Evolutionary conservation across 768 basidiomycete species (phyloP), one percentile per base, ranked within the genome.

Genomic region (Pholiota molesta): DNA sequence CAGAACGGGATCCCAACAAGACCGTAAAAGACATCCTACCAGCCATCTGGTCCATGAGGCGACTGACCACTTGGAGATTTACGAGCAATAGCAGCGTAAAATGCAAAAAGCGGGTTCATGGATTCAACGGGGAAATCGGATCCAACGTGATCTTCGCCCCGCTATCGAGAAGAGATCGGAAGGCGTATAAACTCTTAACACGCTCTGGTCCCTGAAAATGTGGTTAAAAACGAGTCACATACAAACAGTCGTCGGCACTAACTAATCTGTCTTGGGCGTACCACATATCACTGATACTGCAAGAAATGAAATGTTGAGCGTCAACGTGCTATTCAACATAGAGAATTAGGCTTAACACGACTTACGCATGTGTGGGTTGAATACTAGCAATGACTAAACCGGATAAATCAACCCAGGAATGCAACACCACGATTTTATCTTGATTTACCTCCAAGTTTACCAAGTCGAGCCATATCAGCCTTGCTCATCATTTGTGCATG

Each of bases 71-170:
- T 78, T 7, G 83, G 78, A 28, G 88, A 86, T 52, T 92, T 75
- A 39, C 95, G 83, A 2, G 92, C 87, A 26, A 95, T 81, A 1
- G 94, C 94, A n/a, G 95, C 92, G 71, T 93, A 92, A 73, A 97
- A 95, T 2, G 90, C 89, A 59, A 84, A 78, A 40, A 97, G 79
- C 13, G 95, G 95, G 69, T 95, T 92, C 74, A 94, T 81, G 39
- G 83, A 81, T 69, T 96, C 96, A 33, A 98, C 93, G 0, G 95
- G 95, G 65, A 91, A 92, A 75, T 97, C 95, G 3, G 92, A 93
- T 14, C 96, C 95, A 97, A 74, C 2, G 91, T 86, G 58, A 95
- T 86, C 60, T 84, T 76, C 58, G 86, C 86, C 52, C 87, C 86
- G 59, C 81, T 82, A 67, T 88, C 81, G 35, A 90, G 69, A 29